Percentiles rank a stretch among this genome's conserved stretches.
phyloP scores from a whole-genome alignment of 139 green algal genomes.

The Desmodesmus armatus region DNA sequence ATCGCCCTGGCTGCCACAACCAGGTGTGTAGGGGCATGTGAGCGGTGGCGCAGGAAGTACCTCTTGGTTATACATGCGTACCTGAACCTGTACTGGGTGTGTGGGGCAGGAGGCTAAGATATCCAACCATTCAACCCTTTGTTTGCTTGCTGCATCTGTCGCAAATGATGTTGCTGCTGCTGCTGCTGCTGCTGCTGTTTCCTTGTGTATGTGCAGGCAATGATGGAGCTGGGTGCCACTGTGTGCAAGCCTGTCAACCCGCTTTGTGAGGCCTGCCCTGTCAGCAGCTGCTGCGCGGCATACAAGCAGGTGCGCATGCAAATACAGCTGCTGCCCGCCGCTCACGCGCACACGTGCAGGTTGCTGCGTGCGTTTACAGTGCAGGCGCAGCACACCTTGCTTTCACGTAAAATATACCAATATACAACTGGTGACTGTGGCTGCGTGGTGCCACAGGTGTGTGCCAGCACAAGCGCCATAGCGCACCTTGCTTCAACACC shows the following conservation, averaged over 20 bases:
- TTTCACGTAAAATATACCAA: too few species aligned
- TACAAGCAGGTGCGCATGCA: background rate
- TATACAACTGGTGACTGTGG: too few species aligned
- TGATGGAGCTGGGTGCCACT: slow-evolving; percentile 97
- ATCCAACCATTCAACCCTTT: background rate
- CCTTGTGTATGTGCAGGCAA: slow-evolving; percentile 84
- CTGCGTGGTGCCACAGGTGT: too few species aligned
- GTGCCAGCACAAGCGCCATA: too few species aligned
- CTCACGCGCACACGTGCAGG: too few species aligned
- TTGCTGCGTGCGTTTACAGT: too few species aligned
- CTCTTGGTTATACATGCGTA: too few species aligned
- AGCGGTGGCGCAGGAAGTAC: background rate
- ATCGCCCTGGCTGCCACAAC: slow-evolving; percentile 93
- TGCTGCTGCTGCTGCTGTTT: background rate
- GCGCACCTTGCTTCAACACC: too few species aligned
- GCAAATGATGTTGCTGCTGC: background rate
- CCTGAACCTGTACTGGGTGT: slow-evolving; percentile 46
- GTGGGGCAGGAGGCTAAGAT: too few species aligned
- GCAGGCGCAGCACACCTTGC: too few species aligned
- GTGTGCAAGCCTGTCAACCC: slow-evolving; percentile 84
- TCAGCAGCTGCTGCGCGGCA: slow-evolving; percentile 17
- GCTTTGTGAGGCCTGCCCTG: slow-evolving; percentile 60
- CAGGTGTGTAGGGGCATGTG: slow-evolving; percentile 65
- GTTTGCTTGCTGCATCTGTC: background rate
- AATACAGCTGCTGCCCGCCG: too few species aligned